A percentile compares a stretch with the other conserved stretches of the same genome.
phyloP scores from a whole-genome alignment of 148 eudicot genomes.

The Oxyria digyna region DNA sequence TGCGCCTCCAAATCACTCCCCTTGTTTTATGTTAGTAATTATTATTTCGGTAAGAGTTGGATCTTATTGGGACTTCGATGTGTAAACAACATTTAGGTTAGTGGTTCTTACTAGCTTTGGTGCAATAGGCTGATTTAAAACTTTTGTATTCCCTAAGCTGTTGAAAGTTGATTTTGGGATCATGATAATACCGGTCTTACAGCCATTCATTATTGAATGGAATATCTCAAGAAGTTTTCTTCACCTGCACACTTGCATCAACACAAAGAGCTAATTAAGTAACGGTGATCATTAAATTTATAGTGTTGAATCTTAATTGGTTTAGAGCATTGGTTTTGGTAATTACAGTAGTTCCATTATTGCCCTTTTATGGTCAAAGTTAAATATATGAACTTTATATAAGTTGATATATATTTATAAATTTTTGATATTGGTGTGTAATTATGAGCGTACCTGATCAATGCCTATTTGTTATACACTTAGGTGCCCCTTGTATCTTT shows the following conservation, averaged over 20 bases:
- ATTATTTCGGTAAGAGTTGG: too few species aligned
- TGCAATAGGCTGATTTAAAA: neutral
- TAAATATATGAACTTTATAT: neutral
- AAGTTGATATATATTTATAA: neutral
- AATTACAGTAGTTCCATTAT: neutral
- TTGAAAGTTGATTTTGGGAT: neutral
- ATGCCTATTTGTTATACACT: too few species aligned
- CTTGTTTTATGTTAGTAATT: too few species aligned
- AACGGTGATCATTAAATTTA: too few species aligned
- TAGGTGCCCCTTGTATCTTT: neutral
- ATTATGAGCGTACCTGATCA: neutral
- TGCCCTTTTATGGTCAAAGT: neutral
- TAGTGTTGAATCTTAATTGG: neutral
- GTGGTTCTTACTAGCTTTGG: neutral
- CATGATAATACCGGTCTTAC: too few species aligned
- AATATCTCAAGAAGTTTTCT: too few species aligned
- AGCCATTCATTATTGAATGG: too few species aligned
- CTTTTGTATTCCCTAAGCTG: neutral
- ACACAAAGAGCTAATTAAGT: too few species aligned
- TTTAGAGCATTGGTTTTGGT: neutral
- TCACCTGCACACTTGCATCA: too few species aligned
- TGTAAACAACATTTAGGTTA: neutral
- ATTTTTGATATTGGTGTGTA: neutral
- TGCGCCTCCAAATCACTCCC: too few species aligned
- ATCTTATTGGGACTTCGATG: too few species aligned